Base-by-base conservation (phyloP, 73 alveolate species). In the Paramecium pentaurelia region DNA sequence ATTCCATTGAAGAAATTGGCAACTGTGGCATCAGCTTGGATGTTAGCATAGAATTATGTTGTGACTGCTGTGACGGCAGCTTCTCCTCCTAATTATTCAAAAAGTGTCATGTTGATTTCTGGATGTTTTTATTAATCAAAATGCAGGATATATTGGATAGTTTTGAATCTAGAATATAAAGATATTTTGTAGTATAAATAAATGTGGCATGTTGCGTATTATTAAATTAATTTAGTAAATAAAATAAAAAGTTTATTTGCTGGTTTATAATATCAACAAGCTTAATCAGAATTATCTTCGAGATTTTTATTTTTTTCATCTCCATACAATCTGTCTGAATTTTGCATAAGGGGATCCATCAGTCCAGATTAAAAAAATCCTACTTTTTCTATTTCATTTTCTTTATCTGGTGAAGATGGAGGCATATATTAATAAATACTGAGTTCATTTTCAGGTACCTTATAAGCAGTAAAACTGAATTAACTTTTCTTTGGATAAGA, bases 21-120 rank as follows among this genome's bases (percentile, higher is more conserved):
- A 64, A 94, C 96, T 71, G 88, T 93, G 20, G 94, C 86, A 83
- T 94, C 97, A 60, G 95, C 86, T 45, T 84, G 54, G 60, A 94
- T 91, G 77, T 93, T 86, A 8, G 59, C 93, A 64, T 94, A 94
- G 93, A 94, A 92, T 44, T 86, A 59, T 18, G 77, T 86, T 16
- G 93, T 95, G 16, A 91, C 97, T 28, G 94, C 95, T 6, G 38
- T 38, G 75, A 94, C 88, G 22, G 94, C 93, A 36, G 42, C 94
- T 49, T 92, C 90, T 25, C 97, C 97, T 47, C 97, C 97, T 32
- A 94, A 95, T 91, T 40, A 22, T n/a, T 73, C 87, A 44, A 64
- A 64, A 34, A 64, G 84, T 32, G 84, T 32, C 84, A 64, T 64
- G 22, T 64, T 64, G 84, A 32, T 28, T 64, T 64, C 9, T 28